These are phyloP conservation scores for Fagopyrum homotropicum DNA, from an alignment of 148 eudicot species.

Conservation along the genomic window DNA sequence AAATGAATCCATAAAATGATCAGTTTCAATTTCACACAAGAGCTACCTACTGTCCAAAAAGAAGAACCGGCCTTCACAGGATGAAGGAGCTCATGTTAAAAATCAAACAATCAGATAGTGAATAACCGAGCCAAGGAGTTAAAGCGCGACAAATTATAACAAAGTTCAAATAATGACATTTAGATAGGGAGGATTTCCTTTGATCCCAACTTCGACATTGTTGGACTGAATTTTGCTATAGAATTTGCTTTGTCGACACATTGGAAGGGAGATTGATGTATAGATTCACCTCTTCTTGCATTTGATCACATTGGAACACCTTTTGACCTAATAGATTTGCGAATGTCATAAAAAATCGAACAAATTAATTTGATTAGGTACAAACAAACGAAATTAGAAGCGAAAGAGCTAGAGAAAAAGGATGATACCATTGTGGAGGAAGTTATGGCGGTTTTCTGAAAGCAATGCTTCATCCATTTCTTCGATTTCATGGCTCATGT, in stretches of 20 bases:
- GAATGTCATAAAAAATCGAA: no score
- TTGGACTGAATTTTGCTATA: no score
- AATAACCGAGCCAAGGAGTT: neutral
- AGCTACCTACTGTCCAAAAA: slow-evolving; percentile 86
- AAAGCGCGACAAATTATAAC: neutral
- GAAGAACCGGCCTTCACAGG: slow-evolving; percentile 84
- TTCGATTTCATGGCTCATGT: slow-evolving; percentile 28
- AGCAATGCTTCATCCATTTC: slow-evolving; percentile 64
- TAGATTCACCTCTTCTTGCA: no score
- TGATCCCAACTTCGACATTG: neutral
- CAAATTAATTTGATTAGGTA: no score
- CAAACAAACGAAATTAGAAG: no score
- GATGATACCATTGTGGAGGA: no score
- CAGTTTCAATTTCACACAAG: neutral
- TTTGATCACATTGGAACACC: no score
- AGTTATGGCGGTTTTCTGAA: slow-evolving; percentile 23
- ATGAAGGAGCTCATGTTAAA: slow-evolving; percentile 54
- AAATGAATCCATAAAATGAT: neutral
- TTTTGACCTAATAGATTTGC: no score
- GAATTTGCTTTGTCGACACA: no score
- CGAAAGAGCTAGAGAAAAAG: no score
- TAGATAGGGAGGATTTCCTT: slow-evolving; percentile 12
- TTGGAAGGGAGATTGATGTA: no score
- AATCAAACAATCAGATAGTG: slow-evolving; percentile 5
- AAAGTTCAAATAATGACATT: neutral